Conservation (phyloP, 2,329 filamentous ascomycete species). For the Colletotrichum sp. region DNA sequence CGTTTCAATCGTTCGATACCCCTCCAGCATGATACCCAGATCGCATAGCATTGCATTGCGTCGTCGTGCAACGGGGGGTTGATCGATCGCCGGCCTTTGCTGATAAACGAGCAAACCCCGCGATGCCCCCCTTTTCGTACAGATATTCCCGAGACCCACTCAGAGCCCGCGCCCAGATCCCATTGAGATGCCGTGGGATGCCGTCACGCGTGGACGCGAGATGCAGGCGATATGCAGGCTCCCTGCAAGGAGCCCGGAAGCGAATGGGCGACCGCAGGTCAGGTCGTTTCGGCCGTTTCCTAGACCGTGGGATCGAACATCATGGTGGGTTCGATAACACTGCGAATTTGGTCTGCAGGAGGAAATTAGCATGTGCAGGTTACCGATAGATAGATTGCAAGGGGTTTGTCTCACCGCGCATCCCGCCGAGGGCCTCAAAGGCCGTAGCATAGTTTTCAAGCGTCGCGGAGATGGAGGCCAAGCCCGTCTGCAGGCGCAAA, state of each 20-base stretch:
- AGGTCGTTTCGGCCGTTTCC: not conserved
- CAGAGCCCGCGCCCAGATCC: conserved; percentile 8
- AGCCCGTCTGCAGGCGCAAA: conserved; percentile 42
- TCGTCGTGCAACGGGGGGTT: not conserved
- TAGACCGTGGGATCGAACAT: conserved; percentile 18
- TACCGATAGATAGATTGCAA: not conserved
- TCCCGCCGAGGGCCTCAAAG: conserved; percentile 49
- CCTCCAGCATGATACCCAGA: not conserved
- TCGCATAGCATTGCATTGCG: not conserved
- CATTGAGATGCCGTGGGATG: not conserved
- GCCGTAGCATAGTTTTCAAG: conserved; percentile 48
- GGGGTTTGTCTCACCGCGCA: conserved; percentile 41
- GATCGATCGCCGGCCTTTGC: conserved; percentile 13
- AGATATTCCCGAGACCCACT: not conserved
- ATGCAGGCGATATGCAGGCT: not conserved
- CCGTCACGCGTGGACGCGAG: not conserved
- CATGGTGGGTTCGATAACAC: conserved; percentile 26
- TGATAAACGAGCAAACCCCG: conserved; percentile 20
- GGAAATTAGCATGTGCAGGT: not conserved
- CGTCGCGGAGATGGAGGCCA: conserved; percentile 44
- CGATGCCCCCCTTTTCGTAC: not conserved
- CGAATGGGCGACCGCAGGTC: not conserved
- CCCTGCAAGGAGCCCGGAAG: not conserved
- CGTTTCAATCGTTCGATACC: conserved; percentile 10
- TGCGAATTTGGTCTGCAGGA: conserved; percentile 28